Conservation (phyloP, 768 basidiomycete genomes). For the Omphalotus guepiniiformis region DNA sequence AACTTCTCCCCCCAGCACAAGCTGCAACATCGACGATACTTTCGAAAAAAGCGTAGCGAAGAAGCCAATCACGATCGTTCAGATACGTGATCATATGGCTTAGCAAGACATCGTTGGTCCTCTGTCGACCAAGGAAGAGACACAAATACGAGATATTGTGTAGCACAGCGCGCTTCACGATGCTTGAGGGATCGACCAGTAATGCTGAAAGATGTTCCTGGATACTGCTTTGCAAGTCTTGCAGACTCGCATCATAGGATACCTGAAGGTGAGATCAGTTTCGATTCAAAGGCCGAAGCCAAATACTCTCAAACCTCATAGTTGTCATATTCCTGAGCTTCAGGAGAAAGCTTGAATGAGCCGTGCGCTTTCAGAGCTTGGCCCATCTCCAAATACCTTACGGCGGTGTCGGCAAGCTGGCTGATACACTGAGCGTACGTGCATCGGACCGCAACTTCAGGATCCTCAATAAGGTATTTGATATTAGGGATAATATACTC, state of each 20-base stretch:
- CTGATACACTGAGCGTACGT: slow-evolving; percentile 83
- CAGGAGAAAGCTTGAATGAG: slow-evolving; percentile 56
- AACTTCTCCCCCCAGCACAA: slow-evolving; percentile 83
- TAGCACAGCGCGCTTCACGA: slow-evolving; percentile 88
- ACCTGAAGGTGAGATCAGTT: slow-evolving; percentile 46
- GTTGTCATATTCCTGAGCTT: slow-evolving; percentile 71
- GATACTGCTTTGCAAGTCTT: slow-evolving; percentile 79
- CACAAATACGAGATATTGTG: slow-evolving; percentile 86
- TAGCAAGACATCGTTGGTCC: slow-evolving; percentile 91
- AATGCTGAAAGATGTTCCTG: slow-evolving; percentile 86
- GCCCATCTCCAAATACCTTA: slow-evolving; percentile 89
- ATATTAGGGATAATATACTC: slow-evolving; percentile 95
- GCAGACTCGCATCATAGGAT: slow-evolving; percentile 83
- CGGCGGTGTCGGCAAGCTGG: slow-evolving; percentile 79
- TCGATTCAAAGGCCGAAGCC: background rate
- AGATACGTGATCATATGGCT: slow-evolving; percentile 85
- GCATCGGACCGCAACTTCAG: slow-evolving; percentile 77
- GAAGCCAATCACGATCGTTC: slow-evolving; percentile 89
- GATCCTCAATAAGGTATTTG: slow-evolving; percentile 74
- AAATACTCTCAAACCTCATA: slow-evolving; percentile 66
- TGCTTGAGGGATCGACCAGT: slow-evolving; percentile 82
- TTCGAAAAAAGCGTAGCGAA: slow-evolving; percentile 91
- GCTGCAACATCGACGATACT: slow-evolving; percentile 94
- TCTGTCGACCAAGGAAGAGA: slow-evolving; percentile 88
- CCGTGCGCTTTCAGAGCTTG: slow-evolving; percentile 87